Evolutionary conservation across 768 basidiomycete genomes (phyloP), one percentile per base, ranked within the genome.

Genomic region (Lactarius evosmus): DNA sequence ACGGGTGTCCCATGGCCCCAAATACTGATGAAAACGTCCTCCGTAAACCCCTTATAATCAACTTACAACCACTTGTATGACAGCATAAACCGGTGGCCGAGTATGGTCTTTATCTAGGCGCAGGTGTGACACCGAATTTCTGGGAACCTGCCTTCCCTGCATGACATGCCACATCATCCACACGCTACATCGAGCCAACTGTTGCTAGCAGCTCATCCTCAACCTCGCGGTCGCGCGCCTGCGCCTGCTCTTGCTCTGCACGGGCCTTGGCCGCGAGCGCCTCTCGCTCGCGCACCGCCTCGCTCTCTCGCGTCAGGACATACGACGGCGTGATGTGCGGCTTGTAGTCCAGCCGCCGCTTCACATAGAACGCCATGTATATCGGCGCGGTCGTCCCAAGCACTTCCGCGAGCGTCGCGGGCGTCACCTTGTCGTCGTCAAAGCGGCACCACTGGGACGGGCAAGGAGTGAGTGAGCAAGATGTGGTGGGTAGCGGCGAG

Each of bases 341-440:
- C 72, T 86, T 88, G 75, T 95, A 95, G 66, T 95, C 91, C 52
- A 95, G 78, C 66, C 91, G 85, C 12, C 91, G 85, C 74, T 95
- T 95, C 65, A 93, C 91, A 72, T 96, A 97, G 77, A 95, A 95
- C 66, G 93, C 92, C 94, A 96, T 95, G 74, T 96, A 96, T 6
- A 92, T 88, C 55, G 85, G 81, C 22, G 93, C 92, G 55, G 62
- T 58, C 2, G 56, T 36, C 29, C 74, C 77, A 46, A 95, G 79
- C 60, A 88, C 89, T 1, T 82, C 81, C 8, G 82, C 79, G 25
- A 95, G 79, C 29, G 79, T 87, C 12, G 93, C 84, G 25, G 80
- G 82, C 0, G 86, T 86, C 11, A 95, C 92, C 75, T 92, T 96
- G 70, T 95, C 94, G 71, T 97, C 95, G 73, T 97, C 94, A 74